Evolutionary conservation across 768 basidiomycete species (phyloP), one percentile per base, ranked within the genome.

Genomic region (Amanita subjunquillea): DNA sequence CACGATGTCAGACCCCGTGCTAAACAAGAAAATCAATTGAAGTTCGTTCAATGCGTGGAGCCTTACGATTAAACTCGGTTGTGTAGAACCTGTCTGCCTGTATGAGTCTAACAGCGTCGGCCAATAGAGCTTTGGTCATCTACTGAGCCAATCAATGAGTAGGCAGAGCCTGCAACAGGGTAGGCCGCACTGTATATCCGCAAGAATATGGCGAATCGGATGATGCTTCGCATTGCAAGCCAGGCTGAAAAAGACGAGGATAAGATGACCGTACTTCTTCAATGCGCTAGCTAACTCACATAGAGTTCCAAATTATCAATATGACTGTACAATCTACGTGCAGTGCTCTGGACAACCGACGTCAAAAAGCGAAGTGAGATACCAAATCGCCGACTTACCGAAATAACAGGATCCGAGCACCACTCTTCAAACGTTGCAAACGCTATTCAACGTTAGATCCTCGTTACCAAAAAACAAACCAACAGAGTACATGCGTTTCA

Each of bases 61-160:
- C 62, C 72, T 39, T 55, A 76, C 74, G 75, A 4, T 73, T 78
- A 59, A 74, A 76, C 59, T 77, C 72, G 10, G 66, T 73, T 3
- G 79, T 80, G 56, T 68, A 74, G 61, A 75, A 79, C 42, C 78
- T 62, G 59, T 81, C 78, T 1, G 78, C 78, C 48, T 78, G 71
- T 52, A 77, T 69, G 39, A 81, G 65, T 12, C 73, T 69, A 39
- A 78, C 73, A 10, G 79, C 78, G 54, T 81, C 79, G 5, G 72
- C 73, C 4, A 82, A 69, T 30, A 80, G 71, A 5, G 72, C 75
- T 20, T 76, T 64, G 36, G 74, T 72, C 51, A 71, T 74, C 72
- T 73, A 53, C 41, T 13, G 13, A 44, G 40, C 41, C 39, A 47
- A 43, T 41, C 22, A 41, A 34, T 37, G 22, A 51, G 23, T n/a